Evolutionary conservation across 371 early-diverging fungal genomes (phyloP), one percentile per base, ranked within the genome.

Genomic region (Capniomyces stellatus): DNA sequence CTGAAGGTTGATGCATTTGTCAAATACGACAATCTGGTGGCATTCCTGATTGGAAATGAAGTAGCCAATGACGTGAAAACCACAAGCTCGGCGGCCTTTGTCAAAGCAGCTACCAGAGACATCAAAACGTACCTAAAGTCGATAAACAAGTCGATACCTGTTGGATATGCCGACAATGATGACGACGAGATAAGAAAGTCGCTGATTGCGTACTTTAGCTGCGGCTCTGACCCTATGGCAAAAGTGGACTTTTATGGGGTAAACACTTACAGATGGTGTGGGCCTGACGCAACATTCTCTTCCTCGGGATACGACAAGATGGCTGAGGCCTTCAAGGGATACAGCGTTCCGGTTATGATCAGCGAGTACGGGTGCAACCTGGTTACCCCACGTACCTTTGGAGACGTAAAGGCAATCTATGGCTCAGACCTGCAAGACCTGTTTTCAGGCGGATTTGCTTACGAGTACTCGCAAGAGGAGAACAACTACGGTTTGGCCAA

Each of bases 81-180:
- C 13, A 84, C 84, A 1, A 60, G 64, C 1, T 80, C 87, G 1
- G 74, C 82, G 3, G 79, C 79, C 0, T 81, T 74, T 57, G 83
- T 85, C 58, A 81, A 81, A 54, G 87, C 85, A 12, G 63, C 78
- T 2, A 54, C 84, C 21, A 74, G 85, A 29, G 88, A 87, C 54
- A 71, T 76, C 29, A 86, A 84, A 59, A 64, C 64, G 1, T 81
- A 79, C 54, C 63, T 84, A 30, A 65, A 64, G 43, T 48, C 58
- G 23, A 67, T 58, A 64, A 59, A 59, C 10, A 53, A 55, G 1
- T 69, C 54, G n/a, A 79, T 85, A 30, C 86, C 87, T 2, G 80
- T 87, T 1, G 87, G 88, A 0, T 87, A 87, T 54, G 82, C 83
- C 40, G 81, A 78, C 55, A 85, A 82, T 59, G 86, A 85, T 54